Evolutionary conservation across 2,329 filamentous ascomycete species (phyloP).

Genomic region (Aspergillus unguis): DNA sequence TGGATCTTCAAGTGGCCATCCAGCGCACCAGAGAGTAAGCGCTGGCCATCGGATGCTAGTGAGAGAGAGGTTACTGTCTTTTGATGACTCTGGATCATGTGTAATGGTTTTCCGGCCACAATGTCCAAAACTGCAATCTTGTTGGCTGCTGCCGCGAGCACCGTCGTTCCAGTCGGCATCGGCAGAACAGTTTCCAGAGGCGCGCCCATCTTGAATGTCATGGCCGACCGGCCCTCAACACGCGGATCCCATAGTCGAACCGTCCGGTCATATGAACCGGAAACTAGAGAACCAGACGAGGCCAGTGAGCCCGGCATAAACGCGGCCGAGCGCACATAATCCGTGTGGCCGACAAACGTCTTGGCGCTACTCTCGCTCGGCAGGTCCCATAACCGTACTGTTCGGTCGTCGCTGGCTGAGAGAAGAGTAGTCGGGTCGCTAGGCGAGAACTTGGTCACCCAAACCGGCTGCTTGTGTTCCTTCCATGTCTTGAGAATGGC

Average conservation of each 20-base stretch:
- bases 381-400: slow-evolving; percentile 90
- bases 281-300: slow-evolving; percentile 69
- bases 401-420: slow-evolving; percentile 88
- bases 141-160: slow-evolving; percentile 81
- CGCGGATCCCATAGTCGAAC: slow-evolving; percentile 92
- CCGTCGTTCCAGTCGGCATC: slow-evolving; percentile 78
- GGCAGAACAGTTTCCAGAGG: slow-evolving; percentile 86
- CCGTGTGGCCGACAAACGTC: slow-evolving; percentile 80
- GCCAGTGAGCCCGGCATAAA: slow-evolving; percentile 71
- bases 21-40: slow-evolving; percentile 81
- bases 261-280: slow-evolving; percentile 91
- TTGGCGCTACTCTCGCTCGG: slow-evolving; percentile 72
- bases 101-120: slow-evolving; percentile 81
- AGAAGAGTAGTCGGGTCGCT: slow-evolving; percentile 80
- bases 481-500: slow-evolving; percentile 95
- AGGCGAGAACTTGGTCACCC: slow-evolving; percentile 88
- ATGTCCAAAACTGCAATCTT: slow-evolving; percentile 89
- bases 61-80: slow-evolving; percentile 92
- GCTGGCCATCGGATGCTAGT: slow-evolving; percentile 72
- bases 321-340: slow-evolving; percentile 84
- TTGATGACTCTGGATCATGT: slow-evolving; percentile 88
- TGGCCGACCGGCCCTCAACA: slow-evolving; percentile 65
- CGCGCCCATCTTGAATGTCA: slow-evolving; percentile 93
- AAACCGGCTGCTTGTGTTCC: slow-evolving; percentile 90
- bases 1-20: slow-evolving; percentile 98